Evolutionary conservation across 768 basidiomycete genomes (phyloP).

Genomic region (Hysterangium stoloniferum): DNA sequence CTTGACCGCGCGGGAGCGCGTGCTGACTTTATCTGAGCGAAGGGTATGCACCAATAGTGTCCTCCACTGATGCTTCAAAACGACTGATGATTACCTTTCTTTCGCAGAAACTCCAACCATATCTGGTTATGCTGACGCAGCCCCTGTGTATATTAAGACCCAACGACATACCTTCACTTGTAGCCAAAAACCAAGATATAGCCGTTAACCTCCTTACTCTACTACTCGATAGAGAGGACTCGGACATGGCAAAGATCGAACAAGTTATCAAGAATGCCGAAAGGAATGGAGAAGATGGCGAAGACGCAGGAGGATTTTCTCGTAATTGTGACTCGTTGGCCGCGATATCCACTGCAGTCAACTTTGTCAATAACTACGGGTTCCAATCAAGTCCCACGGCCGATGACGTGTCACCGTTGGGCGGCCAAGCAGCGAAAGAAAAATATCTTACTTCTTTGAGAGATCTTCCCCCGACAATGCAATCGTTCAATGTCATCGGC

Average conservation of each 20-base stretch:
- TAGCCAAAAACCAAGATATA: slow-evolving; percentile 8
- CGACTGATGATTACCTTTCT: not conserved
- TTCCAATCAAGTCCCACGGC: not conserved
- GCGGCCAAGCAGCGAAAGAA: slow-evolving; percentile 4
- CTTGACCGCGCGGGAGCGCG: slow-evolving; percentile 61
- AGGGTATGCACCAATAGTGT: slow-evolving; percentile 45
- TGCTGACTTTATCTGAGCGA: slow-evolving; percentile 68
- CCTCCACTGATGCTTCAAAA: no score
- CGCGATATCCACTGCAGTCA: not conserved
- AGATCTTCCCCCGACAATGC: slow-evolving; percentile 61
- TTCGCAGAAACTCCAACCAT: not conserved
- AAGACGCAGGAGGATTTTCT: not conserved
- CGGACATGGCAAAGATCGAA: not conserved
- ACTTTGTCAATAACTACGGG: slow-evolving; percentile 3
- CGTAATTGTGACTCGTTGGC: not conserved
- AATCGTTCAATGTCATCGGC: slow-evolving; percentile 68
- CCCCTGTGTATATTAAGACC: slow-evolving; percentile 6
- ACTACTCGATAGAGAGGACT: slow-evolving; percentile 2
- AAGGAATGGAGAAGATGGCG: not conserved
- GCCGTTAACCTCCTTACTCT: slow-evolving; percentile 2
- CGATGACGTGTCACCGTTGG: slow-evolving; percentile 3
- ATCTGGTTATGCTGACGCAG: slow-evolving; percentile 14
- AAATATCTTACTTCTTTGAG: slow-evolving; percentile 54
- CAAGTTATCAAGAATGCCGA: not conserved
- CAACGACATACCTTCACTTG: slow-evolving; percentile 6